These are phyloP conservation scores for Cladophialophora psammophila DNA, from an alignment of 2,329 filamentous ascomycete species.

Conservation along the genomic window DNA sequence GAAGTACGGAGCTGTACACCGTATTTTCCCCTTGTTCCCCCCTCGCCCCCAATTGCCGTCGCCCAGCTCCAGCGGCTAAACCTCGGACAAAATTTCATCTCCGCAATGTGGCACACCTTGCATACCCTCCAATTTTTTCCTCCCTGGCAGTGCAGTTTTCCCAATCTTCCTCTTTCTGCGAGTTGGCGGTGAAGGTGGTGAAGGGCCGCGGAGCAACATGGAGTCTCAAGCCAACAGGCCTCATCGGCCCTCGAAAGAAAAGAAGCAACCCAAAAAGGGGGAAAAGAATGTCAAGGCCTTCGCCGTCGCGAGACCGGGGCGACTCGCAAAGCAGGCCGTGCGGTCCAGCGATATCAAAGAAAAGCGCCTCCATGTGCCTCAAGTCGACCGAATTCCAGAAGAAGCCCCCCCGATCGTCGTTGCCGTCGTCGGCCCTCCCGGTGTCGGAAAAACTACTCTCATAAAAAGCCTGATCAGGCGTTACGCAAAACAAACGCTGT, in stretches of 20 bases:
- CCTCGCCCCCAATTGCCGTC: too few species aligned
- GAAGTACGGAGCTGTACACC: too few species aligned
- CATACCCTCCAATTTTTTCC: slow-evolving; percentile 20
- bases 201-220: slow-evolving; percentile 57
- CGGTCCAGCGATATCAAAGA: slow-evolving; percentile 72
- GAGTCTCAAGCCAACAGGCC: slow-evolving; percentile 84
- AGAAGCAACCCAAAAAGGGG: slow-evolving; percentile 75
- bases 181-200: slow-evolving; percentile 25
- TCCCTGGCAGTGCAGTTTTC: slow-evolving; percentile 13
- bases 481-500: slow-evolving; percentile 94
- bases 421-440: slow-evolving; percentile 91
- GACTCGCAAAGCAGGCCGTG: slow-evolving; percentile 72
- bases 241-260: slow-evolving; percentile 87
- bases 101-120: neutral
- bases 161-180: slow-evolving; percentile 12
- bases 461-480: slow-evolving; percentile 92
- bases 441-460: slow-evolving; percentile 93
- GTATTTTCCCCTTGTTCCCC: neutral
- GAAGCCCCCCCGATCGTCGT: slow-evolving; percentile 94
- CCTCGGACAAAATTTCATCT: slow-evolving; percentile 1
- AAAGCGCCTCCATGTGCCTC: slow-evolving; percentile 92
- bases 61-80: neutral
- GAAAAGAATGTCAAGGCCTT: slow-evolving; percentile 90
- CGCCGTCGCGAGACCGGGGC: slow-evolving; percentile 81
- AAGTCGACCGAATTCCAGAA: slow-evolving; percentile 93